Percentiles rank a stretch among this genome's conserved stretches.
Conservation (phyloP, 169 alveolate genomes). For the Babesia divergens region DNA sequence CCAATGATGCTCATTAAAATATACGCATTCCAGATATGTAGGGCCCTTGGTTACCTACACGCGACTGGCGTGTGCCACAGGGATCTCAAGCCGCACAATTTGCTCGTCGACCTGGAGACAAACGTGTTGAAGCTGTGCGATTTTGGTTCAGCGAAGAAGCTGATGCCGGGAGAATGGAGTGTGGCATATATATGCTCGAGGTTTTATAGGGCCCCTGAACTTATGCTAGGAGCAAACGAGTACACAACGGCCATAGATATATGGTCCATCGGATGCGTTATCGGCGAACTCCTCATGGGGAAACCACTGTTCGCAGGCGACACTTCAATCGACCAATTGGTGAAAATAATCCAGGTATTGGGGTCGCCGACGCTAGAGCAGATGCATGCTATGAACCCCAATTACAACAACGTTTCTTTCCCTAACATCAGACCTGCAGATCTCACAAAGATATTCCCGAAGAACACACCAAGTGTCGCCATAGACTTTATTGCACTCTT, state of each 20-base stretch:
- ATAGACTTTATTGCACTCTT: constrained; percentile 76
- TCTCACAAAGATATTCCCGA: constrained; percentile 72
- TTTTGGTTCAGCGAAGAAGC: constrained; percentile 96
- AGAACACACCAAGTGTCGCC: constrained; percentile 75
- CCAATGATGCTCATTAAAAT: constrained; percentile 90
- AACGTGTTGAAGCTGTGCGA: constrained; percentile 93
- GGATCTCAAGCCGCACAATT: constrained; percentile 98
- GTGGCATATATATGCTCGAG: constrained; percentile 95
- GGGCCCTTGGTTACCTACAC: constrained; percentile 95
- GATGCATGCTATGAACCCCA: constrained; percentile 92
- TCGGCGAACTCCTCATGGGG: constrained; percentile 92
- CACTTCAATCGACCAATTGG: constrained; percentile 92
- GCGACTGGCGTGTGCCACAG: constrained; percentile 94
- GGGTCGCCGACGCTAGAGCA: constrained; percentile 93
- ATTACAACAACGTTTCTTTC: constrained; percentile 87
- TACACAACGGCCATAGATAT: constrained; percentile 96
- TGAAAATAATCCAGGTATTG: constrained; percentile 87
- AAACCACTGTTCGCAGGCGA: constrained; percentile 96
- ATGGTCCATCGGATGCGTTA: constrained; percentile 97
- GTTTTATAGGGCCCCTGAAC: constrained; percentile 98
- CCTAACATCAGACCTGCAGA: constrained; percentile 82
- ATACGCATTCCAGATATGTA: constrained; percentile 90
- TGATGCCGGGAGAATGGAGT: constrained; percentile 90
- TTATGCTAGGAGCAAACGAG: constrained; percentile 96
- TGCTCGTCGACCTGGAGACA: constrained; percentile 90